A percentile compares a stretch with the other conserved stretches of the same genome.
Evolutionary conservation across 2,329 filamentous ascomycete species (phyloP).

Genomic region (Onygenales sp.): DNA sequence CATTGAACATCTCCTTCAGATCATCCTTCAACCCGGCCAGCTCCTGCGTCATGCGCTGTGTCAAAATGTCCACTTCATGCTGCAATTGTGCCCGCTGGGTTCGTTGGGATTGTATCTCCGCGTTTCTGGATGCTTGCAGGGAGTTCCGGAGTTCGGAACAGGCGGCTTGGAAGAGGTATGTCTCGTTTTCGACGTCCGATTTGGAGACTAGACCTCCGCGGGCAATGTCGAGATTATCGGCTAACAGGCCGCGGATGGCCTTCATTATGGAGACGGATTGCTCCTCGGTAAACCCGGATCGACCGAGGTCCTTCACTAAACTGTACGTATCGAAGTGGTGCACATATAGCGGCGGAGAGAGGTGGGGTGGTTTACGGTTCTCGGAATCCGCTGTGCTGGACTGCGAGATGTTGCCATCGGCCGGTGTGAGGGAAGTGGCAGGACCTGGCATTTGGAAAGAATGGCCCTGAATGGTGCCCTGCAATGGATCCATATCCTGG

Average conservation of each 20-base stretch:
- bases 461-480: conserved; percentile 4
- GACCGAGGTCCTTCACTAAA: conserved; percentile 69
- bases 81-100: conserved; percentile 78
- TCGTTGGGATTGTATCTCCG: conserved; percentile 70
- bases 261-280: conserved; percentile 90
- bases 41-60: conserved; percentile 77
- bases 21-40: conserved; percentile 74
- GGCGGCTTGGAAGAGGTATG: conserved; percentile 86
- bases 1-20: conserved; percentile 92
- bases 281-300: conserved; percentile 58
- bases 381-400: conserved; percentile 21
- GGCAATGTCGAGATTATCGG: conserved; percentile 71
- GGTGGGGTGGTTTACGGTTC: conserved; percentile 50
- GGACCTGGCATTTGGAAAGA: conserved; percentile 14
- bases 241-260: conserved; percentile 67
- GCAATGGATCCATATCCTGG: background rate
- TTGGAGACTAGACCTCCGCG: conserved; percentile 76
- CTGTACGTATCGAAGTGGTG: conserved; percentile 96
- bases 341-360: conserved; percentile 53
- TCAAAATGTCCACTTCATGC: conserved; percentile 89
- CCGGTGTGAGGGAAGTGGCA: conserved; percentile 16
- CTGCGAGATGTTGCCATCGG: conserved; percentile 9
- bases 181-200: conserved; percentile 87
- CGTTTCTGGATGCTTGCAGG: conserved; percentile 65
- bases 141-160: conserved; percentile 87